Base-by-base conservation (phyloP, 202 grass and related monocot species). In the Zizania palustris region DNA sequence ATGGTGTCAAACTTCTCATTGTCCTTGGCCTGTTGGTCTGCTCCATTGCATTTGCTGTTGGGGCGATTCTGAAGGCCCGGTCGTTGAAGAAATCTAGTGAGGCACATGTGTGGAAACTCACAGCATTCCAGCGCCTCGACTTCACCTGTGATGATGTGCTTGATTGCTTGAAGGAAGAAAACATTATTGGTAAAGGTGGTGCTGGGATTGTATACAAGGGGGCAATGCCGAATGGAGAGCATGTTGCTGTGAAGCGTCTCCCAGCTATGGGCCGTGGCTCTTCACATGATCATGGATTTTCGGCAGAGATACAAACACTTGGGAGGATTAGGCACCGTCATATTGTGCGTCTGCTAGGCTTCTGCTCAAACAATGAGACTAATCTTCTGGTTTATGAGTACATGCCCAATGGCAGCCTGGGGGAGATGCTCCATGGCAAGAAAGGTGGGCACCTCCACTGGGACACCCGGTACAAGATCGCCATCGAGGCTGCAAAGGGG, bases 191-290 rank as follows among this genome's bases (percentile, higher is more conserved):
- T 34, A 99, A 99, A 89, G 96, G 96, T 46, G 96, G 92, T 35
- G 96, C 96, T 16, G 96, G 96, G 16, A 92, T 94, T 50, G 96
- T 99, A 34, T 99, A 95, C 72, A 99, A 99, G 82, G 96, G 96
- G 43, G 78, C 82, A 58, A 96, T 99, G 92, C 81, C 89, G 2
- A 88, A 96, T 62, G 85, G 87, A 66, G 91, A 91, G 38, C 75
- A 83, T 55, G 89, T 99, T 43, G 96, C 96, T 11, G 96, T 99
- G 63, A 99, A 99, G 81, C 77, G 96, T 66, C 92, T 99, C 60
- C 84, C 96, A 43, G 87, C 75, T 9, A 99, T 99, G 75, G 83
- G 81, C 54, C 83, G 81, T 39, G 91, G 89, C 41, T 95, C 91
- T 3, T 91, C 96, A n/a, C 96, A 99, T 67, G 96, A 99, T 73